These are phyloP conservation scores for Chrysanthemum makinoi DNA, from an alignment of 129 eudicot species.

Conservation along the genomic window DNA sequence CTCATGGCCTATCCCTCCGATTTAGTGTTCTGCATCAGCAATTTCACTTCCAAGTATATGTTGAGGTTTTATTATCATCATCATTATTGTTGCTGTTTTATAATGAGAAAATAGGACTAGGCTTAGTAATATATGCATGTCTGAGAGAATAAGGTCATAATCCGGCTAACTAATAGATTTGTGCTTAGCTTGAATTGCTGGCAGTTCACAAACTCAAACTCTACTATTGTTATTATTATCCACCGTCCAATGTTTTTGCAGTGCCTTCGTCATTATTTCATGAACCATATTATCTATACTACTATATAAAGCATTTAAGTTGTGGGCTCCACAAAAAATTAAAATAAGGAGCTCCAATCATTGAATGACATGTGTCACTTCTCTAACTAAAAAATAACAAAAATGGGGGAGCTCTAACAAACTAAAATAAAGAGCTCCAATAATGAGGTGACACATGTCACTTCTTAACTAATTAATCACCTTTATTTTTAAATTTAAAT, in stretches of 20 bases:
- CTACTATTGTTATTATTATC: neutral
- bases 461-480: no score
- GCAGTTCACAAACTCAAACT: neutral
- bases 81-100: neutral
- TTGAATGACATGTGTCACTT: no score
- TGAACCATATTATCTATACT: neutral
- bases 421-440: no score
- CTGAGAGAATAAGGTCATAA: conserved; percentile 9
- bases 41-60: neutral
- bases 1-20: conserved; percentile 3
- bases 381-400: no score
- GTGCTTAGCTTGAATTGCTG: conserved; percentile 1
- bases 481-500: no score
- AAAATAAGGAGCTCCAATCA: no score
- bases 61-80: neutral
- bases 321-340: no score
- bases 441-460: no score
- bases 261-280: conserved; percentile 4
- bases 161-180: conserved; percentile 1
- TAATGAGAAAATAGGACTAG: neutral
- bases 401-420: no score
- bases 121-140: conserved; percentile 7
- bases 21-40: conserved; percentile 3
- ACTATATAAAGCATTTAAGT: no score
- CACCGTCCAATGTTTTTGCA: neutral